These are phyloP conservation scores for Barnettozyma vustinii DNA, from an alignment of 805 yeast species.

Conservation along the genomic window DNA sequence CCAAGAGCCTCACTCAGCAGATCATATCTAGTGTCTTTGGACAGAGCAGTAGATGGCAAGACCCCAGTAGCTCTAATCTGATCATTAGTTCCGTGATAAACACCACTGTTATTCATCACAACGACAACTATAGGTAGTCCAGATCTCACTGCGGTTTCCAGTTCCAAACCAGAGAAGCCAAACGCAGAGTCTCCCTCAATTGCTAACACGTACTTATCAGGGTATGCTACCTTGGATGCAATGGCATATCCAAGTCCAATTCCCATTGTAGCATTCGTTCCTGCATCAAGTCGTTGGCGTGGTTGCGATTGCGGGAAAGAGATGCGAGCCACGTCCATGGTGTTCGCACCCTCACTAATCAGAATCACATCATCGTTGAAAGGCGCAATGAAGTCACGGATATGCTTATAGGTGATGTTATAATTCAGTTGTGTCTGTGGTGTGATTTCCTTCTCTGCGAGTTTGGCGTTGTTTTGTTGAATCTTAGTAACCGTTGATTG, in stretches of 20 bases:
- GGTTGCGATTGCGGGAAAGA: slow-evolving; percentile 52
- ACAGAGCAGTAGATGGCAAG: slow-evolving; percentile 56
- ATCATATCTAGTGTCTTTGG: slow-evolving; percentile 54
- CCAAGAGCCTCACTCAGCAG: slow-evolving; percentile 51
- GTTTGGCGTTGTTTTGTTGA: slow-evolving; percentile 26
- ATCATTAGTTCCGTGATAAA: slow-evolving; percentile 57
- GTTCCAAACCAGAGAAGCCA: slow-evolving; percentile 67
- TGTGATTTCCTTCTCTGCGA: slow-evolving; percentile 30
- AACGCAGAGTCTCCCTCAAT: slow-evolving; percentile 77
- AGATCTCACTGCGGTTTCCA: slow-evolving; percentile 62
- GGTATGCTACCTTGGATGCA: slow-evolving; percentile 47
- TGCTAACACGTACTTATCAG: slow-evolving; percentile 43
- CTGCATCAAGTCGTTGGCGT: slow-evolving; percentile 58
- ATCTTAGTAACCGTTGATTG: slow-evolving; percentile 25
- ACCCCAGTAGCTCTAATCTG: slow-evolving; percentile 20
- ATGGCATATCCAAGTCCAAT: slow-evolving; percentile 67
- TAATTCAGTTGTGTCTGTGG: slow-evolving; percentile 34
- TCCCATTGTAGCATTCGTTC: slow-evolving; percentile 78
- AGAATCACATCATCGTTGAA: slow-evolving; percentile 33
- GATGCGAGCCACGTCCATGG: slow-evolving; percentile 66
- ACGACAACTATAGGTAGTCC: slow-evolving; percentile 48
- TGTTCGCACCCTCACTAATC: slow-evolving; percentile 71
- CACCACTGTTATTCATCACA: slow-evolving; percentile 72
- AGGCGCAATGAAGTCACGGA: slow-evolving; percentile 35
- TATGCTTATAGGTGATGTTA: slow-evolving; percentile 45